Evolutionary conservation across 495 filamentous ascomycete species (phyloP), one percentile per base, ranked within the genome.

Genomic region (Lepidopterella palustris): DNA sequence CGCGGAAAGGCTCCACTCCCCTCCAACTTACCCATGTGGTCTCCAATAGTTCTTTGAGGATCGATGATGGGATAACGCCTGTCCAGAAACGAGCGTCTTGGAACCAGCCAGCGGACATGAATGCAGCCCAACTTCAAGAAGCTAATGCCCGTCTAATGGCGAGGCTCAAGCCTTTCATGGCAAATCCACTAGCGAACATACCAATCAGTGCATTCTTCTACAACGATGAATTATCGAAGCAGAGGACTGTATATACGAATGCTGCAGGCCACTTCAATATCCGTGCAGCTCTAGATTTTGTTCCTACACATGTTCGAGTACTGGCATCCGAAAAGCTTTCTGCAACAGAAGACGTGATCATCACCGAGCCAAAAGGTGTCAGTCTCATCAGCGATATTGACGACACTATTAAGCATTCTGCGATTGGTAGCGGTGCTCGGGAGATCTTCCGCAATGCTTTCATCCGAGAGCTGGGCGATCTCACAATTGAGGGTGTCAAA

Each of bases 401-500:
- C 68, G 93, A 99, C 72, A 99, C 93, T 0, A 87, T 99, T 59
- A 99, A 99, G 70, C 89, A 90, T 64, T 97, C 95, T 1, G 93
- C 88, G 13, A 93, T 99, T 63, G 77, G 81, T 5, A 80, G 82
- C 60, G 93, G 95, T 0, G 85, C 92, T 0, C 86, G 88, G 40
- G 93, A 99, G 71, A 95, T 97, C 51, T 97, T 97, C 68, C 82
- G 92, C 23, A 97, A 97, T 70, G 89, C 90, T 0, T 97, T 99
- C 66, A 85, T 95, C 48, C 86, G 91, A 13, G 91, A 96, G 15
- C 74, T 97, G 8, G 76, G 69, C 0, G 89, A 95, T 65, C 72
- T 97, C 35, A 89, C 83, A 0, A 82, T 99, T 27, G 83, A 88
- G 15, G 93, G 93, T 3, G 92, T 97, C 15, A 79, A 78, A 48